These are phyloP conservation scores for Xylaria arbuscula DNA, from an alignment of 2,329 filamentous ascomycete genomes.

Conservation along the genomic window DNA sequence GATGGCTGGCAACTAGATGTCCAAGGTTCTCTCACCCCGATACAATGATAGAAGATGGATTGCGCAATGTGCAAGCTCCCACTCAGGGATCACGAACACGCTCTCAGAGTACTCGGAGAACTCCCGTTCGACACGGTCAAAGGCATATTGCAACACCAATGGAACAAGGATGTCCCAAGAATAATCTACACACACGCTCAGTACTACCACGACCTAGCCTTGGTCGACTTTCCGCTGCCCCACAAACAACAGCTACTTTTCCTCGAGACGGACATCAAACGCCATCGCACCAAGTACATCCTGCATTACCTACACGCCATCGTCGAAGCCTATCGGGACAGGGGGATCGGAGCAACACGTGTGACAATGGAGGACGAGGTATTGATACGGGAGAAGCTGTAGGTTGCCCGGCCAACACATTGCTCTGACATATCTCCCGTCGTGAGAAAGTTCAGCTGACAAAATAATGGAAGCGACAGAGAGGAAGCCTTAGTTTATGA, in stretches of 20 bases:
- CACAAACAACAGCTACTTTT: conserved; percentile 24
- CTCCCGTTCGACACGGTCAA: conserved; percentile 42
- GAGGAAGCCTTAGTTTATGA: conserved; percentile 31
- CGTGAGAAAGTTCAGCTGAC: neutral
- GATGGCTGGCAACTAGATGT: too few species aligned
- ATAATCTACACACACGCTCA: conserved; percentile 46
- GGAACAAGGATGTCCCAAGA: conserved; percentile 43
- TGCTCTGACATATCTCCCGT: neutral
- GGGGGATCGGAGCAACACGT: conserved; percentile 27
- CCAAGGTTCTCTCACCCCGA: neutral
- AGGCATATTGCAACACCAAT: conserved; percentile 43
- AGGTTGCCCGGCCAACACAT: conserved; percentile 2
- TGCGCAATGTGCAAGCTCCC: conserved; percentile 35
- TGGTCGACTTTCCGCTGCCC: conserved; percentile 19
- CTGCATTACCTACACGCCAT: conserved; percentile 36
- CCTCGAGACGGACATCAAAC: conserved; percentile 31
- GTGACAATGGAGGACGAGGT: conserved; percentile 33
- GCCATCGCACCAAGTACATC: conserved; percentile 36
- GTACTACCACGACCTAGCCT: conserved; percentile 38
- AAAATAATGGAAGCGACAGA: conserved; percentile 9
- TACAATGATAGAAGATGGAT: conserved; percentile 19
- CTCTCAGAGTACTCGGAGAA: conserved; percentile 40
- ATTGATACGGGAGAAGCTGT: conserved; percentile 26
- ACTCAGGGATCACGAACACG: conserved; percentile 39
- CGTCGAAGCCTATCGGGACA: conserved; percentile 28